A percentile compares a stretch with the other conserved stretches of the same genome.
These are phyloP conservation scores for Collybiopsis luxurians DNA, from an alignment of 768 basidiomycete species.

Conservation along the genomic window DNA sequence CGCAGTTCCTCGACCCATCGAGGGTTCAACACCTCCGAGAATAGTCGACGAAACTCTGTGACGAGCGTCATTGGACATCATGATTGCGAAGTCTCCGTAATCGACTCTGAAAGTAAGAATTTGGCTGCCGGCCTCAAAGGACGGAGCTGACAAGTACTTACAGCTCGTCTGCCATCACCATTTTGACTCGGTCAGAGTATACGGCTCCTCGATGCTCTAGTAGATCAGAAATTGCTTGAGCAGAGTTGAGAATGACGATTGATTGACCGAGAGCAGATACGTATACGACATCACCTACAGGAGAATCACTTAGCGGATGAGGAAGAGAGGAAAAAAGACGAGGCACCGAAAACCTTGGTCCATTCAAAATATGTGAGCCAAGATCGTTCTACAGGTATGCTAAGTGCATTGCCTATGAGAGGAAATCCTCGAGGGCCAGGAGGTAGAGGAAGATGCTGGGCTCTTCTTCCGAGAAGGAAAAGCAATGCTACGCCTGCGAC, in stretches of 20 bases:
- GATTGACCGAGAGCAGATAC: constrained; percentile 18
- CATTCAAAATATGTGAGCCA: constrained; percentile 31
- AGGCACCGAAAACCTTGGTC: constrained; percentile 31
- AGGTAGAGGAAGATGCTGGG: no score
- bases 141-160: neutral
- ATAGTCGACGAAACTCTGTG: neutral
- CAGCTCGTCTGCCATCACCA: neutral
- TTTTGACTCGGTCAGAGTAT: constrained; percentile 23
- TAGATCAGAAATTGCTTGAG: constrained; percentile 19
- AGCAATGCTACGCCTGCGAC: no score
- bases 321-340: neutral
- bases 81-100: neutral
- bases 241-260: constrained; percentile 21
- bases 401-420: constrained; percentile 33
- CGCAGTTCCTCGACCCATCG: neutral
- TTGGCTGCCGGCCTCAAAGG: neutral
- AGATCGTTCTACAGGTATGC: constrained; percentile 30
- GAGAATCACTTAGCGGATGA: neutral
- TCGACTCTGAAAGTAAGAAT: neutral
- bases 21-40: neutral
- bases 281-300: constrained; percentile 24
- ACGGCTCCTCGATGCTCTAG: constrained; percentile 24
- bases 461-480: no score
- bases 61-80: neutral
- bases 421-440: constrained; percentile 35